Conservation (phyloP, 2,329 filamentous ascomycete genomes). For the Remersonia thermophila region DNA sequence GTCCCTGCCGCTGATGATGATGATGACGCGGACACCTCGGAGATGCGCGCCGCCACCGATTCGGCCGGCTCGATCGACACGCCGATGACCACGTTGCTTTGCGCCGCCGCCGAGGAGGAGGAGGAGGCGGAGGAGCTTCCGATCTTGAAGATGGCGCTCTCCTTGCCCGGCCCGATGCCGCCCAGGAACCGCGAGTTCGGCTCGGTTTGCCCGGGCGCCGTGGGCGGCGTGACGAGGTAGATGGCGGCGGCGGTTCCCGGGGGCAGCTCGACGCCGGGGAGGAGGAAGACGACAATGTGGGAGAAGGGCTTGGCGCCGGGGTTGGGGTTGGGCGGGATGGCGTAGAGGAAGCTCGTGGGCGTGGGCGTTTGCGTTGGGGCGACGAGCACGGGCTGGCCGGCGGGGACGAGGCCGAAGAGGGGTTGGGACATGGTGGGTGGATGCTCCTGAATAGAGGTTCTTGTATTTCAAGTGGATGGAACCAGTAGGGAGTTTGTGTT, state of each 20-base stretch:
- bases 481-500: no score
- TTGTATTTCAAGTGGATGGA: no score
- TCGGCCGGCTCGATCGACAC: conserved; percentile 68
- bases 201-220: conserved; percentile 25
- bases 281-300: conserved; percentile 79
- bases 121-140: conserved; percentile 17
- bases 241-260: conserved; percentile 73
- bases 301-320: conserved; percentile 43
- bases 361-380: conserved; percentile 40
- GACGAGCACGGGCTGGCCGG: conserved; percentile 45
- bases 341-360: conserved; percentile 44
- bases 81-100: conserved; percentile 56
- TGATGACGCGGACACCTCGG: conserved; percentile 38
- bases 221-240: conserved; percentile 55
- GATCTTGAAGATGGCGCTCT: conserved; percentile 82
- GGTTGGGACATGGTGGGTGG: conserved; percentile 29
- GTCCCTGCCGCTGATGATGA: conserved; percentile 18
- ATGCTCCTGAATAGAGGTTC: no score
- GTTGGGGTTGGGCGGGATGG: conserved; percentile 26
- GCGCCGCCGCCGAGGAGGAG: conserved; percentile 13
- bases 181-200: conserved; percentile 74
- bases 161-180: conserved; percentile 79
- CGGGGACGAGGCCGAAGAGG: conserved; percentile 48
- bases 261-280: conserved; percentile 66
- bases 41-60: conserved; percentile 58